phyloP scores from a whole-genome alignment of 2,329 filamentous ascomycete species.

The Bipolaris victoriae region DNA sequence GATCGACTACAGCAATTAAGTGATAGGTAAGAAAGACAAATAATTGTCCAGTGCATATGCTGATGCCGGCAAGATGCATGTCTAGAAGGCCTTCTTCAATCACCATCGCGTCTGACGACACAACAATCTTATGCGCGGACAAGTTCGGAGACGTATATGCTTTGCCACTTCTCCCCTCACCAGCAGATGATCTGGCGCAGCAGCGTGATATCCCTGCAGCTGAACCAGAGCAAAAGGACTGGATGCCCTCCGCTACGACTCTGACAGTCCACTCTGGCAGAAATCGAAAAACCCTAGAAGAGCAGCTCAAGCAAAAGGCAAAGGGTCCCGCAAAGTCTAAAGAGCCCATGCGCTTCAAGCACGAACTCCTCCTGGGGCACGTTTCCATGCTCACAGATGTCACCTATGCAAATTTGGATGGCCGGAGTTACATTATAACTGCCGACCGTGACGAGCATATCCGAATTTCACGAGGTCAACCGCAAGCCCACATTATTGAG shows the following conservation, averaged over 20 bases:
- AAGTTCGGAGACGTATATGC: conserved; percentile 98
- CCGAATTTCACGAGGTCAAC: conserved; percentile 78
- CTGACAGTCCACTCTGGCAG: conserved; percentile 67
- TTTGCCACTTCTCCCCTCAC: conserved; percentile 69
- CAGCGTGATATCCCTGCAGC: conserved; percentile 25
- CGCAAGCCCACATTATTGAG: conserved; percentile 88
- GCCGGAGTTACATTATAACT: conserved; percentile 68
- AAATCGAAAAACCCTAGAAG: conserved; percentile 64
- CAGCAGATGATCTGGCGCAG: conserved; percentile 36
- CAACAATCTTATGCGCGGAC: conserved; percentile 81
- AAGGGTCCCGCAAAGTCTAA: conserved; percentile 54
- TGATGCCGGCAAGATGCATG: conserved; percentile 68
- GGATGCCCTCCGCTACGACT: conserved; percentile 60
- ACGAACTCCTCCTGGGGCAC: conserved; percentile 83
- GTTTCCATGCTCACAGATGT: conserved; percentile 92
- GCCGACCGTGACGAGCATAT: conserved; percentile 83
- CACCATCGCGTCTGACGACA: conserved; percentile 69
- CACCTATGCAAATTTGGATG: conserved; percentile 56
- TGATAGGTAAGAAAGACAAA: conserved; percentile 63
- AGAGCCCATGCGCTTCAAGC: conserved; percentile 67
- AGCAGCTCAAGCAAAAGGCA: conserved; percentile 59
- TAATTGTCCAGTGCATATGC: not conserved
- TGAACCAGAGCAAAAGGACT: conserved; percentile 44
- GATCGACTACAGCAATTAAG: conserved; percentile 71
- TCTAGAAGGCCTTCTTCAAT: conserved; percentile 87